phyloP scores from a whole-genome alignment of 768 basidiomycete genomes.

The Boletellus ananiceps region DNA sequence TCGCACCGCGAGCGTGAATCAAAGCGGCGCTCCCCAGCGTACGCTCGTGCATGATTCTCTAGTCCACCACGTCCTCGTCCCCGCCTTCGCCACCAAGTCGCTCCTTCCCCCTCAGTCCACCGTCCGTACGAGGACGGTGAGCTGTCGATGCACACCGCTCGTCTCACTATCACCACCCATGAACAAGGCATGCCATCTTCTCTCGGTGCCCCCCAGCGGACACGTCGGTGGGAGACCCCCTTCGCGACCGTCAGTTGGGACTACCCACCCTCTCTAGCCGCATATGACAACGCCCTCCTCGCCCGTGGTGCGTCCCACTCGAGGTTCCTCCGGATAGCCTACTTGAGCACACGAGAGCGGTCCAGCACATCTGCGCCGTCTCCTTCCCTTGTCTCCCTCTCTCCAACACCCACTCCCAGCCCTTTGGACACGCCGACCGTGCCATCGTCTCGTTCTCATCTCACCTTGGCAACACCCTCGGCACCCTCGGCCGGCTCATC shows the following conservation, averaged over 20 bases:
- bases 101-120: no score
- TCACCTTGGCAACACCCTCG: background rate
- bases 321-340: slow-evolving; percentile 24
- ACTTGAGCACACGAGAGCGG: slow-evolving; percentile 10
- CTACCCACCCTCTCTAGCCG: slow-evolving; percentile 15
- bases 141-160: slow-evolving; percentile 10
- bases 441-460: no score
- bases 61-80: no score
- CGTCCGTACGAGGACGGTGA: slow-evolving; percentile 4
- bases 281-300: slow-evolving; percentile 19
- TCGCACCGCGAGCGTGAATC: slow-evolving; percentile 15
- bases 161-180: slow-evolving; percentile 12
- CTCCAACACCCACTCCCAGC: background rate
- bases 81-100: no score
- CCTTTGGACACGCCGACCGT: background rate
- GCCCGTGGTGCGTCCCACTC: slow-evolving; percentile 26
- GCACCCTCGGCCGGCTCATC: background rate
- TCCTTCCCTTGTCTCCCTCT: background rate
- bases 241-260: slow-evolving; percentile 19
- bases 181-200: slow-evolving; percentile 1
- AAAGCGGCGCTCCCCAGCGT: background rate
- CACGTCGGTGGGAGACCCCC: slow-evolving; percentile 10
- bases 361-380: background rate
- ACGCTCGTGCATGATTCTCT: background rate
- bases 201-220: background rate